Evolutionary conservation across 1,284 basidiomycete genomes (phyloP), one percentile per base, ranked within the genome.

Genomic region (Cutaneotrichosporon arboriforme): DNA sequence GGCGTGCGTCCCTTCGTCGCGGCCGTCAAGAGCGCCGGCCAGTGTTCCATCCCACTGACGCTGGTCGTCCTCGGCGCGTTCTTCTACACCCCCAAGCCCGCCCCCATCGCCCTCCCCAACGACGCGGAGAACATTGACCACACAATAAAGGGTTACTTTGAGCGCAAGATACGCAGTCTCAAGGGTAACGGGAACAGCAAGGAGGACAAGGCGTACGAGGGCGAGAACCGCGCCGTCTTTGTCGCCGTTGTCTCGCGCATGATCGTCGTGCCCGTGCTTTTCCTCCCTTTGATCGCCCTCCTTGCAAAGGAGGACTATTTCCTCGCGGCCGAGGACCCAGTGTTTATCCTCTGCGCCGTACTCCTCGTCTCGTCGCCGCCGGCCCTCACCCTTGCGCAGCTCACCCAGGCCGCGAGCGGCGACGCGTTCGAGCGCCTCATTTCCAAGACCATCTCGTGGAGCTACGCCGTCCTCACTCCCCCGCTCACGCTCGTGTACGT

Each of bases 21-120:
- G 42, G 86, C 88, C 0, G 76, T 93, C 57, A 79, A 78, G 20
- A 77, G 79, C 22, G 85, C 87, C 0, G 89, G 90, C 2, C 82
- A 81, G 62, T 92, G 89, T 65, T 88, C 87, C 0, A 86, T 97
- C 60, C 92, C 92, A 0, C 70, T 96, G 21, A 96, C 92, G 3
- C 78, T 97, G 36, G 81, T 97, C 55, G 90, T 96, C 8, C 84
- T 97, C 40, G 92, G 92, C 15, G 90, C 88, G 8, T 96, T 93
- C 79, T 96, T 96, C 73, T 85, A 87, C 58, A 60, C 69, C 1
- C 72, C 72, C 4, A 51, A 52, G 13, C 58, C 54, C 3, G 51
- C 60, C 2, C 23, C 51, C 31, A 55, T 60, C 41, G 5, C 49
- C 2, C 51, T 63, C 5, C 47, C 51, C 10, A 26, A 46, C 10